Conservation (phyloP, 495 filamentous ascomycete species). For the Xylona heveae region DNA sequence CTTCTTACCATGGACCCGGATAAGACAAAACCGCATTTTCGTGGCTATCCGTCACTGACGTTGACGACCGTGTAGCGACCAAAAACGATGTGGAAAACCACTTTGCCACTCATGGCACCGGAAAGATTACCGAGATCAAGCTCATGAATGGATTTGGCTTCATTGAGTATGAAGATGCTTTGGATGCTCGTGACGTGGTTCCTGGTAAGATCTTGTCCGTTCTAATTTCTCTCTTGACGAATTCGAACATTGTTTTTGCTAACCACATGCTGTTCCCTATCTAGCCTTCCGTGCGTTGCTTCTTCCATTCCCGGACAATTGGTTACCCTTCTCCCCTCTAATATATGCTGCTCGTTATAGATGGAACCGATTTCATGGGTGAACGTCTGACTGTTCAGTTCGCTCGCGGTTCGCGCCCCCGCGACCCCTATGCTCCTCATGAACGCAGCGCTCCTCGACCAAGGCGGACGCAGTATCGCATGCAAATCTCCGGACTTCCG, state of each 20-base stretch:
- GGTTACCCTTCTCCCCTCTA: conserved; percentile 7
- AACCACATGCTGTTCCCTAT: conserved; percentile 32
- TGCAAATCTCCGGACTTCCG: conserved; percentile 94
- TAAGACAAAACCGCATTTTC: too few relatives aligned
- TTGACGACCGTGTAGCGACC: conserved; percentile 74
- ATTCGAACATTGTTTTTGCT: conserved; percentile 8
- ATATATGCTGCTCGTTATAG: conserved; percentile 27
- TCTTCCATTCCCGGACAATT: neutral
- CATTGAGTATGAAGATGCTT: conserved; percentile 93
- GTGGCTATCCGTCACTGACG: too few relatives aligned
- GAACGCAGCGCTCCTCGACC: conserved; percentile 78
- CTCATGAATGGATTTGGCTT: conserved; percentile 99
- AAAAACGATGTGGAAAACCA: conserved; percentile 93
- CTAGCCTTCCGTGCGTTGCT: conserved; percentile 6
- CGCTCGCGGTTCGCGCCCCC: conserved; percentile 79
- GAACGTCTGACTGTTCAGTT: conserved; percentile 94
- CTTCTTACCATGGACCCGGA: too few relatives aligned
- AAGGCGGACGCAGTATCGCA: conserved; percentile 81
- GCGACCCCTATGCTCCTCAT: conserved; percentile 47
- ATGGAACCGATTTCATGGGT: conserved; percentile 96
- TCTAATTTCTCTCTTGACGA: conserved; percentile 8
- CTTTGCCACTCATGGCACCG: conserved; percentile 85
- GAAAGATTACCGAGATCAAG: conserved; percentile 96
- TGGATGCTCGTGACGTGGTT: conserved; percentile 93
- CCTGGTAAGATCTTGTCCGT: conserved; percentile 44